Percentiles rank a stretch among this genome's conserved stretches.
These are phyloP conservation scores for Corniculantispora saksenae DNA, from an alignment of 2,329 filamentous ascomycete species.

Conservation along the genomic window DNA sequence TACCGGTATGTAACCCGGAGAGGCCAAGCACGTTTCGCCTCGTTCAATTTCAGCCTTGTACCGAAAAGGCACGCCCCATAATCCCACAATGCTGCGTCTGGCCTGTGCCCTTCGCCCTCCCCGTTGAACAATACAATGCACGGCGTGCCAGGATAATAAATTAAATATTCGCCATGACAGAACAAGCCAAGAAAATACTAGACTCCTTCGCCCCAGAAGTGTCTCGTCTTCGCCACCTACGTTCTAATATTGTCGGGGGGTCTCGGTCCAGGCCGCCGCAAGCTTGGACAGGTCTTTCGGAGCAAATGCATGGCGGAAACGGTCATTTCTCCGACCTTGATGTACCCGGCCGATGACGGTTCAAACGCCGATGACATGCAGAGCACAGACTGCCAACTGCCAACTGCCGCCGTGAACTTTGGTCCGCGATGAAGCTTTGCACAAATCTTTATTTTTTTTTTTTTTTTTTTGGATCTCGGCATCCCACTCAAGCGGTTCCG, in stretches of 20 bases:
- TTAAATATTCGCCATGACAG: neutral
- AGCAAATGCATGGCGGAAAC: neutral
- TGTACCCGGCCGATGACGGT: neutral
- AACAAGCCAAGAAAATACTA: neutral
- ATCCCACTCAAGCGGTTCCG: neutral
- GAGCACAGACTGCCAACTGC: neutral
- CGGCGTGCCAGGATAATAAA: neutral
- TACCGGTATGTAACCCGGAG: neutral
- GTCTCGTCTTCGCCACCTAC: neutral
- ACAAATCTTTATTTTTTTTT: neutral
- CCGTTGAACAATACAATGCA: neutral
- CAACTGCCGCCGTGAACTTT: neutral
- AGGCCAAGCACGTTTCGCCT: neutral
- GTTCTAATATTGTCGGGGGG: neutral
- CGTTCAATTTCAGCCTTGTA: conserved; percentile 7
- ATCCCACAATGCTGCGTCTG: neutral
- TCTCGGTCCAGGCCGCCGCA: neutral
- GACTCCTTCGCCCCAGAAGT: neutral
- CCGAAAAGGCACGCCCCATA: conserved; percentile 8
- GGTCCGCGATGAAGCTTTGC: neutral
- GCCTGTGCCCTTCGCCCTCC: neutral
- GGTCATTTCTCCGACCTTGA: conserved; percentile 10
- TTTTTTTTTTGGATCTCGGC: conserved; percentile 5
- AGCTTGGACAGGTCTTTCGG: neutral
- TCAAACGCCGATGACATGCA: neutral